Conservation (phyloP, 1,284 basidiomycete species). For the Sphaerobolus stellatus region DNA sequence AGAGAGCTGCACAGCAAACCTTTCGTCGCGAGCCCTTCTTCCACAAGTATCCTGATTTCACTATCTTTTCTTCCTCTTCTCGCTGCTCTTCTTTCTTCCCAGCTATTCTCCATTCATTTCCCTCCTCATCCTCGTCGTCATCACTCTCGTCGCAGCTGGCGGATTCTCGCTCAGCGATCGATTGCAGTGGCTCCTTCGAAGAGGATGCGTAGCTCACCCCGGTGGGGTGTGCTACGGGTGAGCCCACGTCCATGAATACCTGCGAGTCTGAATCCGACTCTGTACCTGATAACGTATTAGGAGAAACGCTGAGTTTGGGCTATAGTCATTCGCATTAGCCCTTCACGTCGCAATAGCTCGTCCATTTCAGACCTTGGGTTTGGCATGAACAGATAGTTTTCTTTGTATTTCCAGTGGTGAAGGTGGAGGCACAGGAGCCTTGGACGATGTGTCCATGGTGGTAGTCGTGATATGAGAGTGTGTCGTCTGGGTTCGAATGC, state of each 20-base stretch:
- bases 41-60: constrained; percentile 90
- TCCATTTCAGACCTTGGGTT: constrained; percentile 21
- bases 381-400: constrained; percentile 74
- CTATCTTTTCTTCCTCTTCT: constrained; percentile 67
- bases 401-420: constrained; percentile 83
- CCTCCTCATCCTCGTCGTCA: constrained; percentile 62
- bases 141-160: constrained; percentile 72
- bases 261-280: constrained; percentile 87
- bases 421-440: constrained; percentile 60
- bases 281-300: constrained; percentile 64
- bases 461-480: constrained; percentile 2
- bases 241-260: constrained; percentile 51
- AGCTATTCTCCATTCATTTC: constrained; percentile 35
- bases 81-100: constrained; percentile 35
- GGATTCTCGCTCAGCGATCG: constrained; percentile 72
- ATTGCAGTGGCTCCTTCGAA: constrained; percentile 54
- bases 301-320: constrained; percentile 29
- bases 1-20: constrained; percentile 47
- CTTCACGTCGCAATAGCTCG: too few relatives aligned
- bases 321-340: too few relatives aligned
- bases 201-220: constrained; percentile 13
- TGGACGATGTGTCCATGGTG: constrained; percentile 5
- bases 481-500: constrained; percentile 11
- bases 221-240: constrained; percentile 28
- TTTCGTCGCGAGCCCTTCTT: constrained; percentile 97